A percentile compares a stretch with the other conserved stretches of the same genome.
Conservation (phyloP, 2,329 filamentous ascomycete species). For the Aspergillus pseudoviridinutans region DNA sequence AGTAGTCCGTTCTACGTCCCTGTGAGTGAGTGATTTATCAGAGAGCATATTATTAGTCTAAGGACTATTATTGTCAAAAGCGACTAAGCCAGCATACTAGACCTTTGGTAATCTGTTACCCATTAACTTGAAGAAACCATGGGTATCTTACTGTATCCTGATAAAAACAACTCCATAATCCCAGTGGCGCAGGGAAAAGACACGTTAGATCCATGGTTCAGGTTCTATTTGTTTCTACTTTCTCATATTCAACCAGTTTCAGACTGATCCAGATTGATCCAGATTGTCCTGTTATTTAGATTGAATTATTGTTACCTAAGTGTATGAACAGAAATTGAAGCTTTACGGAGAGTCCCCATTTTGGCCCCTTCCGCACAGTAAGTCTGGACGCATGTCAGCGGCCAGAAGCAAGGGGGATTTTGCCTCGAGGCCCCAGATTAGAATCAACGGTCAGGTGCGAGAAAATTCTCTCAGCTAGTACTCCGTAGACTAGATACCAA, state of each 20-base stretch:
- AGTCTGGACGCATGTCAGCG: too few species aligned
- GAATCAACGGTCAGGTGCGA: not conserved
- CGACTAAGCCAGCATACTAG: too few species aligned
- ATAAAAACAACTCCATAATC: not conserved
- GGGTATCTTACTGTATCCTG: not conserved
- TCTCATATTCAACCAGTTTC: not conserved
- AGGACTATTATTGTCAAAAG: too few species aligned
- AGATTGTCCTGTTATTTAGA: not conserved
- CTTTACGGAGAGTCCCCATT: too few species aligned
- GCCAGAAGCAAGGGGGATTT: not conserved
- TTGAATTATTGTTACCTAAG: not conserved
- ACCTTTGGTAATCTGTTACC: too few species aligned
- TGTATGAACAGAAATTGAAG: not conserved
- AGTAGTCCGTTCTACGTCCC: not conserved
- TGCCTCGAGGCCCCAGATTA: not conserved
- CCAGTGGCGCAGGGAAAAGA: not conserved
- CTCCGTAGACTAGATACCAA: not conserved
- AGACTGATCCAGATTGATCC: not conserved
- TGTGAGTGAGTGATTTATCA: not conserved
- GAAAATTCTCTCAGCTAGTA: too few species aligned
- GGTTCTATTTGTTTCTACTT: not conserved
- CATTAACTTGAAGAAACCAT: too few species aligned
- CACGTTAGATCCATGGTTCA: not conserved
- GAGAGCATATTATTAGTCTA: too few species aligned
- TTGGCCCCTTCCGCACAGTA: not conserved